Conservation (phyloP, 306 rosid species). For the apple (Malus domestica) region ASM211411v1 NC_041804.1:33199001-33199500, state of each 20-base stretch:
- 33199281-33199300: neutral
- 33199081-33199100: conserved; percentile 56
- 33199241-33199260: neutral
- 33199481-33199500: neutral
- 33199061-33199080: conserved; percentile 65
- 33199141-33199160: neutral
- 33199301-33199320: neutral
- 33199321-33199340: neutral
- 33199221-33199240: neutral
- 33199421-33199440: neutral
- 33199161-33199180: neutral
- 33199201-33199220: neutral
- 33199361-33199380: neutral
- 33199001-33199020: conserved; percentile 7
- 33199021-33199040: conserved; percentile 69
- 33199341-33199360: neutral
- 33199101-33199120: conserved; percentile 71
- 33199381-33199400: neutral
- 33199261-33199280: neutral
- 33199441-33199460: neutral
- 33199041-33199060: conserved; percentile 49
- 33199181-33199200: neutral
- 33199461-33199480: neutral
- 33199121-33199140: conserved; percentile 18
- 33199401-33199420: neutral